Base-by-base conservation (phyloP, 768 basidiomycete genomes). In the Boletus vermiculosoides region DNA sequence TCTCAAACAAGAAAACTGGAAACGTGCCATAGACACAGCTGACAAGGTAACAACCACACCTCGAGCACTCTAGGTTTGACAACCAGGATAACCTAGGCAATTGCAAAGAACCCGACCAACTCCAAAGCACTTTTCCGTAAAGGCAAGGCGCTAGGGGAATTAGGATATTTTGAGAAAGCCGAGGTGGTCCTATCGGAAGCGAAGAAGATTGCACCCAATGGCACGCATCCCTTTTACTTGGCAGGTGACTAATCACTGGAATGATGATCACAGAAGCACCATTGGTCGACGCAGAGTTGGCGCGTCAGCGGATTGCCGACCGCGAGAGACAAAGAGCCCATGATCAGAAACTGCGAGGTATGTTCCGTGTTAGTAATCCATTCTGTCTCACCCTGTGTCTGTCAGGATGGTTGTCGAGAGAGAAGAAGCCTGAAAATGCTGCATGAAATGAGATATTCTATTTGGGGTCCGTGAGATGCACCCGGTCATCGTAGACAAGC, bases 61-160 rank as follows among this genome's bases (percentile, higher is more conserved):
- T 40, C 18, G 13, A 18, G 34, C 28, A 30, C 34, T 31, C 30
- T 7, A 5, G 34, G 4, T 54, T 45, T 47, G 36, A 55, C 45
- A 11, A 42, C 47, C 44, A 22, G 50, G 44, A 45, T 47, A 42
- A 31, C 36, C 5, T 55, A 92, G 90, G 89, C 87, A 13, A 77
- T 94, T 9, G 77, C 78, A 33, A 88, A 87, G 72, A 92, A 92
- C 68, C 81, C 83, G 41, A 74, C 81, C 60, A 92, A 93, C 67
- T 83, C 79, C 69, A 94, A 93, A 66, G 91, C 87, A 0, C 76
- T 86, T 70, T 92, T 88, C 73, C 79, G 92, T 34, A 93, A 92
- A 69, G 90, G 81, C 20, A 92, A 90, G 70, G 90, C 87, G 0
- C 71, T 88, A 12, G 87, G 86, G 28, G 89, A 92, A 65, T 80